Evolutionary conservation across 2,329 filamentous ascomycete species (phyloP).

Genomic region (Capronia coronata): DNA sequence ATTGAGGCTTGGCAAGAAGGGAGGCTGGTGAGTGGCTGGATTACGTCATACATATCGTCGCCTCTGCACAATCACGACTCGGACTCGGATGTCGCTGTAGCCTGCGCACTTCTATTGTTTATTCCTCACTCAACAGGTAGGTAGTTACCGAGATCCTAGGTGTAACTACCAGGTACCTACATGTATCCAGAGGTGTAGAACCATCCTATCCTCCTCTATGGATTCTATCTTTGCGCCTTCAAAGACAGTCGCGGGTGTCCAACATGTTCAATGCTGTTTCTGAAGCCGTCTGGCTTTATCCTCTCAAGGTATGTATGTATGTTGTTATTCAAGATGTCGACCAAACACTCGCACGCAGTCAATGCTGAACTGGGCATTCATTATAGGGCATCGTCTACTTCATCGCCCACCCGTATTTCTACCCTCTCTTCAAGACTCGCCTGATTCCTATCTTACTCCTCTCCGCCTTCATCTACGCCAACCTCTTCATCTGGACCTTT

Average conservation of each 20-base stretch:
- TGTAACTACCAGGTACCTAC: no score
- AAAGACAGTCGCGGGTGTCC: constrained; percentile 8
- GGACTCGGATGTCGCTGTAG: no score
- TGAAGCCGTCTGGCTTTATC: constrained; percentile 43
- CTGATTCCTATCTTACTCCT: constrained; percentile 75
- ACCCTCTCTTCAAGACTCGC: constrained; percentile 70
- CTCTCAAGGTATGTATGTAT: constrained; percentile 39
- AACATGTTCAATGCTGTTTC: constrained; percentile 8
- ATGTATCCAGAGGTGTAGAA: no score
- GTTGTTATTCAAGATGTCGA: not conserved
- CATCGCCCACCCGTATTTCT: constrained; percentile 66
- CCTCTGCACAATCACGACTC: no score
- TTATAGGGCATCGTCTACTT: constrained; percentile 74
- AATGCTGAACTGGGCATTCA: constrained; percentile 2
- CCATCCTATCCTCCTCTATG: no score
- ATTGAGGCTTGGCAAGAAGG: no score
- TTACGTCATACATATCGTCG: no score
- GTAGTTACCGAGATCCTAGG: no score
- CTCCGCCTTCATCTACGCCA: constrained; percentile 72
- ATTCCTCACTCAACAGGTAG: no score
- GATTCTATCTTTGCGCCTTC: constrained; percentile 6
- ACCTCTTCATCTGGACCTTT: constrained; percentile 83
- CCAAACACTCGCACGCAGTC: not conserved
- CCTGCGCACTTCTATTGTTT: no score
- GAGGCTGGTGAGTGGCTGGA: no score